Base-by-base conservation (phyloP, 495 filamentous ascomycete genomes). In the Lasiosphaeria miniovina region DNA sequence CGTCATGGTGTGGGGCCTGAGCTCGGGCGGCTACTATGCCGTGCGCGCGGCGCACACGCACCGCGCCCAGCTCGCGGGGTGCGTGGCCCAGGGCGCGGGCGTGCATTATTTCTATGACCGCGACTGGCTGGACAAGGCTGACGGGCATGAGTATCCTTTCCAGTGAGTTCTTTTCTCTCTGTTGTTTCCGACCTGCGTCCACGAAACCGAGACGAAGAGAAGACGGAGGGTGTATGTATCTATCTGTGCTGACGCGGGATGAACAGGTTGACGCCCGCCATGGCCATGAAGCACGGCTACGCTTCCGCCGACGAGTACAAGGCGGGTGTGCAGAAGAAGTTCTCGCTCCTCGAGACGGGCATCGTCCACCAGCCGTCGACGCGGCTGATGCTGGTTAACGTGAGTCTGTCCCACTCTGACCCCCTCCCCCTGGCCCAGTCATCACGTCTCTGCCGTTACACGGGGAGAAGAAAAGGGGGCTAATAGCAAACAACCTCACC, bases 121-220 rank as follows among this genome's bases (percentile, higher is more conserved):
- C 1, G 82, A 81, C 55, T 91, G 89, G 89, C 65, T 92, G 63
- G 76, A 81, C 32, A 75, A 74, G 55, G 86, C 85, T 0, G 85
- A 91, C 61, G 83, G 86, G 34, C 84, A 90, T 59, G 90, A 92
- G 72, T 93, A 93, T 73, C 89, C 90, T 9, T 91, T 91, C 67
- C 70, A 77, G 79, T 86, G 57, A 74, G 80, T 80, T 43, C 14
- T 36, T 46, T 10, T 57, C 54, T n/a, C 41, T 61, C 12, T 33
- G 43, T 41, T 32, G n/a, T 46, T 7, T 33, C 17, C n/a, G 36
- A 17, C 3, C 34, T 54, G 9, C 32, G 11, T 36, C 24, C 24
- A 24, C 24, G 24, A 24, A 24, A 24, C 24, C 24, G 11, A 34
- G 15, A 41, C 12, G 17, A 31, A 35, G 14, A 36, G 35, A 15